phyloP scores from a whole-genome alignment of 768 basidiomycete species.

The Phylloporus scabripes region DNA sequence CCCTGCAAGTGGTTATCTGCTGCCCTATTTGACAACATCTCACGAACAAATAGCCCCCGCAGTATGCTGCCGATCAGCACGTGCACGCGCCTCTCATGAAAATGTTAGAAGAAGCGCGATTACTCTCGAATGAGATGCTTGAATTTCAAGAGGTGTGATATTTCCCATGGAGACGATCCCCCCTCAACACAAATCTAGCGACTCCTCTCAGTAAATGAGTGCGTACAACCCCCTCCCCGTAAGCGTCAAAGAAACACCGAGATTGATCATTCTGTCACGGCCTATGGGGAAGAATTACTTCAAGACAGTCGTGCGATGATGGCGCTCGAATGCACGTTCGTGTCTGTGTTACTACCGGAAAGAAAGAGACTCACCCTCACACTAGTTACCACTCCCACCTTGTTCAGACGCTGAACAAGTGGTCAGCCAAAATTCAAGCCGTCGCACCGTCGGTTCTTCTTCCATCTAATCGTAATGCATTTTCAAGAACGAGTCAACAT shows the following conservation, averaged over 20 bases:
- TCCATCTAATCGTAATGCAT: conserved; percentile 65
- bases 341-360: conserved; percentile 9
- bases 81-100: conserved; percentile 43
- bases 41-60: conserved; percentile 29
- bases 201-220: conserved; percentile 44
- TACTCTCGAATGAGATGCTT: conserved; percentile 62
- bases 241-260: conserved; percentile 49
- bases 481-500: conserved; percentile 52
- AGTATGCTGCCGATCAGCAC: conserved; percentile 28
- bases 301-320: conserved; percentile 39
- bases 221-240: conserved; percentile 43
- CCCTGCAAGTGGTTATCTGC: conserved; percentile 37
- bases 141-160: conserved; percentile 58
- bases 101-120: conserved; percentile 56
- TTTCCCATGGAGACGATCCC: conserved; percentile 2
- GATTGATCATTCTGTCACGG: conserved; percentile 1
- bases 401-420: conserved; percentile 79
- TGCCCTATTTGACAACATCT: conserved; percentile 3
- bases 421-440: conserved; percentile 94
- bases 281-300: conserved; percentile 30
- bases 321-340: conserved; percentile 51
- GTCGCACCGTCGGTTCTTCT: conserved; percentile 76
- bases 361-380: conserved; percentile 2
- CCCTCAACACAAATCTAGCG: conserved; percentile 32
- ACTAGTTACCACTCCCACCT: conserved; percentile 62